Evolutionary conservation across 805 yeast species (phyloP).

Genomic region (Teunomyces barrocoloradensis): DNA sequence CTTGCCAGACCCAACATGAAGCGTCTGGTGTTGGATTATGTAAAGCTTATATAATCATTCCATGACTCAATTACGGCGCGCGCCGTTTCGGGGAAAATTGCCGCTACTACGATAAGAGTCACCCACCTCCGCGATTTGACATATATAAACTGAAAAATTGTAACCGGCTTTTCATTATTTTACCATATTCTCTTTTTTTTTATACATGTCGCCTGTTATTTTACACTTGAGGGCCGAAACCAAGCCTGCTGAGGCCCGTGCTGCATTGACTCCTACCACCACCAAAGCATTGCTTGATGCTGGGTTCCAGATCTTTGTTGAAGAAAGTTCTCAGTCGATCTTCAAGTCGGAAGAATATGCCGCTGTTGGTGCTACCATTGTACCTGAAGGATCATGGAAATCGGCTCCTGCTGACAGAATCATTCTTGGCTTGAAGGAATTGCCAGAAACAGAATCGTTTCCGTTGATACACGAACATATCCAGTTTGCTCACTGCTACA

Average conservation of each 20-base stretch:
- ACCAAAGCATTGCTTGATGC: slow-evolving; percentile 80
- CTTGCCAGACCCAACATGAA: slow-evolving; percentile 32
- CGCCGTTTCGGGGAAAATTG: not conserved
- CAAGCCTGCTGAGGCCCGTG: slow-evolving; percentile 96
- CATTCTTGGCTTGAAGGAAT: slow-evolving; percentile 90
- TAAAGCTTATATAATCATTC: too few species aligned
- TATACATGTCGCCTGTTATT: slow-evolving; percentile 42
- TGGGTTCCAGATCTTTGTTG: slow-evolving; percentile 87
- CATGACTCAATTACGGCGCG: not conserved
- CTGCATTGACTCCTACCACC: slow-evolving; percentile 92
- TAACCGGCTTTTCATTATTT: too few species aligned
- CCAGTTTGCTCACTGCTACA: slow-evolving; percentile 98
- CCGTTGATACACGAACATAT: slow-evolving; percentile 95
- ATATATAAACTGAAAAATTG: not conserved
- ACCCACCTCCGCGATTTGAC: not conserved
- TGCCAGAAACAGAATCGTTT: slow-evolving; percentile 85
- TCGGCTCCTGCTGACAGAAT: slow-evolving; percentile 87
- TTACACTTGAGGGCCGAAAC: slow-evolving; percentile 95
- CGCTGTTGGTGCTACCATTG: slow-evolving; percentile 79
- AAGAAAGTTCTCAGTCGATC: slow-evolving; percentile 80
- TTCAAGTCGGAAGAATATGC: slow-evolving; percentile 75
- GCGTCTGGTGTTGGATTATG: slow-evolving; percentile 14
- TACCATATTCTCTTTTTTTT: not conserved
- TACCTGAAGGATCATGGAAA: slow-evolving; percentile 92
- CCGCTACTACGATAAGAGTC: slow-evolving; percentile 3